Evolutionary conservation across 2,329 filamentous ascomycete species (phyloP).

Genomic region (Emericellopsis atlantica): DNA sequence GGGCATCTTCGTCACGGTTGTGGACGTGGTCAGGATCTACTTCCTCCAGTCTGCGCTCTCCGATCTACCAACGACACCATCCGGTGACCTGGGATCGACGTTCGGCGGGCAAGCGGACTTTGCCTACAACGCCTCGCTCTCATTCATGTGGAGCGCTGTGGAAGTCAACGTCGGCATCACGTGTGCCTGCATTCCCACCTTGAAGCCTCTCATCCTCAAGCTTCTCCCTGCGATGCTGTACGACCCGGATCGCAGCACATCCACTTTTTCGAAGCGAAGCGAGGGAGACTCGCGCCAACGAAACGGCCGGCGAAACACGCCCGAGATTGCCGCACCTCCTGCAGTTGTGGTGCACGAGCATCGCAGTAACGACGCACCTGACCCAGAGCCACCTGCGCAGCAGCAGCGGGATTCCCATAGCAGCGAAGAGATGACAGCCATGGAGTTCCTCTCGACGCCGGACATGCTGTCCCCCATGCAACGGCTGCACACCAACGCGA

Average conservation of each 20-base stretch:
- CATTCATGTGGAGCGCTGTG: constrained; percentile 88
- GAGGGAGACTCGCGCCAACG: constrained; percentile 14
- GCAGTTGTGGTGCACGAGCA: neutral
- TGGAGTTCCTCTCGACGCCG: constrained; percentile 35
- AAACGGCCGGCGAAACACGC: neutral
- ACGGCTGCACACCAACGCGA: constrained; percentile 8
- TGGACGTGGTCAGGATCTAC: constrained; percentile 82
- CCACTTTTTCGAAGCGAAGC: constrained; percentile 12
- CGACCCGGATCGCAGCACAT: constrained; percentile 31
- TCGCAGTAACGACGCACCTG: too few species aligned
- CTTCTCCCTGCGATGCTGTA: constrained; percentile 44
- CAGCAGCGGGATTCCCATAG: constrained; percentile 1
- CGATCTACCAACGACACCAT: constrained; percentile 21
- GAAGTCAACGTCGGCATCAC: constrained; percentile 87
- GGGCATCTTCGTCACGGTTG: constrained; percentile 75
- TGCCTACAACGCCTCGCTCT: constrained; percentile 66
- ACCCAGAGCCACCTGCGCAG: neutral
- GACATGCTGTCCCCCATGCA: constrained; percentile 7
- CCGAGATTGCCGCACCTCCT: neutral
- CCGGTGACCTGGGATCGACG: constrained; percentile 20
- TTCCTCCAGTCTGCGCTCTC: constrained; percentile 67
- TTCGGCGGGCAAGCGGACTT: constrained; percentile 43
- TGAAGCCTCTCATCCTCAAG: constrained; percentile 71
- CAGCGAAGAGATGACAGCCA: constrained; percentile 18
- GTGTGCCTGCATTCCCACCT: constrained; percentile 81